Evolutionary conservation across 2,329 filamentous ascomycete genomes (phyloP).

Genomic region (Rutstroemia sp.): DNA sequence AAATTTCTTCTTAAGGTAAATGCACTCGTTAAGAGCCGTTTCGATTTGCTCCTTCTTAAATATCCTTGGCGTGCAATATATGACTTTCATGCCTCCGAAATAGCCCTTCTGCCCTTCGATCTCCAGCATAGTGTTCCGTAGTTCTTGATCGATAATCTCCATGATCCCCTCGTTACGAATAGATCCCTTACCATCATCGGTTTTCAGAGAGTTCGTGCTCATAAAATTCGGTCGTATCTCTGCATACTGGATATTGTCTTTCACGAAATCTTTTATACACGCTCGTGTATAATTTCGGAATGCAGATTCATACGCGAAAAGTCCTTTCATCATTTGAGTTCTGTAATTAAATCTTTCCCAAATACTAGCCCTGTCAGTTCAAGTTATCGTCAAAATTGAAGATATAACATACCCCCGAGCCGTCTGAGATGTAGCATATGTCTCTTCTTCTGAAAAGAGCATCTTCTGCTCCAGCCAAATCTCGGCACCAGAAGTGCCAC

Average conservation of each 20-base stretch:
- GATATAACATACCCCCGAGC: slow-evolving; percentile 41
- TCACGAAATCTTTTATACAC: slow-evolving; percentile 54
- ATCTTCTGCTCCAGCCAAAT: slow-evolving; percentile 57
- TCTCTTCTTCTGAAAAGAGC: slow-evolving; percentile 52
- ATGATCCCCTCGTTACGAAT: slow-evolving; percentile 54
- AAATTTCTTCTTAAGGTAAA: slow-evolving; percentile 50
- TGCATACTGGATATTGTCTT: slow-evolving; percentile 62
- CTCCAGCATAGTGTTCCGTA: slow-evolving; percentile 39
- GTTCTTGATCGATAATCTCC: slow-evolving; percentile 49
- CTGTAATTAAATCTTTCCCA: slow-evolving; percentile 60
- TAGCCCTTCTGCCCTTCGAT: slow-evolving; percentile 33
- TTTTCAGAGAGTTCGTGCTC: slow-evolving; percentile 51
- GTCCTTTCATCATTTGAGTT: slow-evolving; percentile 65
- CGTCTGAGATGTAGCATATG: slow-evolving; percentile 42
- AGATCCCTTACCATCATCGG: slow-evolving; percentile 43
- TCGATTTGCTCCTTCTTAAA: slow-evolving; percentile 43
- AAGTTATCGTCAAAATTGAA: neutral
- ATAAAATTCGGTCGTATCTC: slow-evolving; percentile 66
- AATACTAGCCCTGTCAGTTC: slow-evolving; percentile 31
- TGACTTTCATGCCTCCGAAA: slow-evolving; percentile 61
- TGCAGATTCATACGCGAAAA: slow-evolving; percentile 59
- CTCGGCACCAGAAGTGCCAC: slow-evolving; percentile 30
- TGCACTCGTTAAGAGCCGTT: slow-evolving; percentile 51
- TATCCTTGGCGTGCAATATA: slow-evolving; percentile 62
- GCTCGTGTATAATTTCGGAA: slow-evolving; percentile 52